phyloP scores from a whole-genome alignment of 768 basidiomycete genomes.

The Pseudohyphozyma bogoriensis region DNA sequence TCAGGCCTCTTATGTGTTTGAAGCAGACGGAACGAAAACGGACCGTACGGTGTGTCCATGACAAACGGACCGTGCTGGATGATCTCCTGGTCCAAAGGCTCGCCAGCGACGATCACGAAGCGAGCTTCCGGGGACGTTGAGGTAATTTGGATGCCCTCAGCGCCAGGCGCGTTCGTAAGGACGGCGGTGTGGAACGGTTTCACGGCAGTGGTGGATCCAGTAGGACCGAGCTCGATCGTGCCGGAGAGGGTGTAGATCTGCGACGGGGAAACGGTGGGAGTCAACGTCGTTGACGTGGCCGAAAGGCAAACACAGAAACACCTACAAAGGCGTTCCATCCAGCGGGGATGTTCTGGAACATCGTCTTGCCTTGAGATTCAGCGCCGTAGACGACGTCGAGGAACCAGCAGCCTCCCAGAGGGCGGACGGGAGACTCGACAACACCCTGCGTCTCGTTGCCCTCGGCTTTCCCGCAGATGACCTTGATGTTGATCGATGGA shows the following conservation, averaged over 20 bases:
- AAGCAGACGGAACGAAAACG: too few species aligned
- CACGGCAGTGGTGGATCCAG: slow-evolving; percentile 42
- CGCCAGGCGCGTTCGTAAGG: slow-evolving; percentile 51
- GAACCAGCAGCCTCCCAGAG: slow-evolving; percentile 89
- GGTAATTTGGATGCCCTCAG: slow-evolving; percentile 61
- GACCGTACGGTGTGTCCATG: too few species aligned
- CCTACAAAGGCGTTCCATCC: slow-evolving; percentile 85
- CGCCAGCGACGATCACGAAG: slow-evolving; percentile 68
- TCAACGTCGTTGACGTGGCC: not conserved
- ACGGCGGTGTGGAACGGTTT: slow-evolving; percentile 69
- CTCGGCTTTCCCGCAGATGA: slow-evolving; percentile 82
- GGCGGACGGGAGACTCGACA: slow-evolving; percentile 65
- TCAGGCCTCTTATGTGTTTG: too few species aligned
- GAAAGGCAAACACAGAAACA: not conserved
- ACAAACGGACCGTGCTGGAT: slow-evolving; percentile 46
- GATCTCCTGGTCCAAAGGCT: slow-evolving; percentile 79
- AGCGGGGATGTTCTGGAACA: slow-evolving; percentile 77
- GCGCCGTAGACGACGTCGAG: slow-evolving; percentile 64
- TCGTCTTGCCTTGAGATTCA: slow-evolving; percentile 46
- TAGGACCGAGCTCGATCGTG: slow-evolving; percentile 49
- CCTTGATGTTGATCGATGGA: slow-evolving; percentile 46
- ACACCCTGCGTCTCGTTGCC: slow-evolving; percentile 49
- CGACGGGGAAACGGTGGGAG: too few species aligned
- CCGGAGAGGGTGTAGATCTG: slow-evolving; percentile 55
- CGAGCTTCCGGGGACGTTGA: slow-evolving; percentile 53